phyloP scores from a whole-genome alignment of 176 grass and related monocot species.

The Chrysopogon serrulatus region DNA sequence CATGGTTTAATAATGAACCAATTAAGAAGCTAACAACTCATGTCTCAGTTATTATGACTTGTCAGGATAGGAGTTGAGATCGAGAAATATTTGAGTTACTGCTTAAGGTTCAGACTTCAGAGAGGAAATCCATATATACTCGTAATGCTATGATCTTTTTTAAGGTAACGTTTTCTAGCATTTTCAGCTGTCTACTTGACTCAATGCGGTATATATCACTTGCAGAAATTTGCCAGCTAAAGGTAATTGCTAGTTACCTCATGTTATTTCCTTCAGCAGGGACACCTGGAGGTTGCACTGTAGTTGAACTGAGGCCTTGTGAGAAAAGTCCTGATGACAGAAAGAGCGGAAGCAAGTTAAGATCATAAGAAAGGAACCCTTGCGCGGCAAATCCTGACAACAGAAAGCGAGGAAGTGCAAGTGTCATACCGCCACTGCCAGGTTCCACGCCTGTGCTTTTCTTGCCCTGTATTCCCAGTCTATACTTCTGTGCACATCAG shows the following conservation, averaged over 20 bases:
- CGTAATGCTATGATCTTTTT: not conserved
- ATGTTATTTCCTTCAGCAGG: constrained; percentile 26
- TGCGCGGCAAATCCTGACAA: not conserved
- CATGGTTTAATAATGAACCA: not conserved
- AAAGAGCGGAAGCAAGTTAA: not conserved
- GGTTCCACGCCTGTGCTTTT: constrained; percentile 35
- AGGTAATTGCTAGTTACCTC: constrained; percentile 37
- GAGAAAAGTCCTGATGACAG: constrained; percentile 13
- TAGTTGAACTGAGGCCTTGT: constrained; percentile 5
- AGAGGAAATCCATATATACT: not conserved
- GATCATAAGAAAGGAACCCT: not conserved
- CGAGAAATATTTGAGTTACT: not conserved
- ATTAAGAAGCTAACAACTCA: not conserved
- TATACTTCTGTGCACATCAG: constrained; percentile 63
- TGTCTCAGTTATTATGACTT: not conserved
- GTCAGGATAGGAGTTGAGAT: not conserved
- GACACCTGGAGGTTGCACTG: not conserved
- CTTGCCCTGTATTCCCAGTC: constrained; percentile 50
- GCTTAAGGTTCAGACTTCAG: not conserved
- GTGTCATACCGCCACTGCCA: constrained; percentile 27
- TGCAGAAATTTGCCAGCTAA: not conserved
- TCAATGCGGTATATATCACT: not conserved
- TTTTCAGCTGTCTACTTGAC: not conserved
- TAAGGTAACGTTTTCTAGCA: not conserved
- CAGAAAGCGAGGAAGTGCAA: not conserved